A percentile compares a stretch with the other conserved stretches of the same genome.
phyloP scores from a whole-genome alignment of 768 basidiomycete species.

The Phanerodontia chrysosporium region DNA sequence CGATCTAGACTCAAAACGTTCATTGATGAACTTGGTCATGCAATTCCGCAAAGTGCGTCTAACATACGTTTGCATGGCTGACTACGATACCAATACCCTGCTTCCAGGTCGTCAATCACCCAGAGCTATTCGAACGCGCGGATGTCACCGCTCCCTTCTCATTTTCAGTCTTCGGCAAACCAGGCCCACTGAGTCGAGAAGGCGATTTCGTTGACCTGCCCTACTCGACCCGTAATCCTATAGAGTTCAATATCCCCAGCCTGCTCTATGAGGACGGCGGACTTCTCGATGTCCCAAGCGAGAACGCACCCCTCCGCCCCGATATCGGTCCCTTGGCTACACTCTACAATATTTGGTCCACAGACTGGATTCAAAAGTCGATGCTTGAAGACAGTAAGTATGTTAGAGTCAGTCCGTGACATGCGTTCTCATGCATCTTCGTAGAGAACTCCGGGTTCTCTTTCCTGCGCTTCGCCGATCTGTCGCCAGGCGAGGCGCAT shows the following conservation, averaged over 20 bases:
- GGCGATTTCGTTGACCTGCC: conserved; percentile 79
- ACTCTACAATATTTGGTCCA: conserved; percentile 88
- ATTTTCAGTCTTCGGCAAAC: conserved; percentile 76
- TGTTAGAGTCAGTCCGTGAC: conserved; percentile 2
- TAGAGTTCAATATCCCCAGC: conserved; percentile 71
- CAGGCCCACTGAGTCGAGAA: conserved; percentile 81
- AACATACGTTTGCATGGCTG: not conserved
- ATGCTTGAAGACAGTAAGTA: conserved; percentile 54
- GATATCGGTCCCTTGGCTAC: conserved; percentile 56
- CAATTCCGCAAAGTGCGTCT: conserved; percentile 88
- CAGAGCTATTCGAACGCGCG: conserved; percentile 94
- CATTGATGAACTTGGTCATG: conserved; percentile 99
- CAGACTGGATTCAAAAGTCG: conserved; percentile 74
- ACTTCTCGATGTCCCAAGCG: conserved; percentile 58
- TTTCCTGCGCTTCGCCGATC: conserved; percentile 68
- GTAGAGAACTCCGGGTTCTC: conserved; percentile 60
- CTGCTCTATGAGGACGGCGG: conserved; percentile 78
- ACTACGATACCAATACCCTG: conserved; percentile 1
- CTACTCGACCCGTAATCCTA: conserved; percentile 86
- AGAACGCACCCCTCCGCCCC: conserved; percentile 42
- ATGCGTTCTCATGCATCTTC: not conserved
- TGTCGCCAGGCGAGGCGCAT: conserved; percentile 63
- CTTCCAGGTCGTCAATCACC: conserved; percentile 90
- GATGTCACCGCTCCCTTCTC: conserved; percentile 93
- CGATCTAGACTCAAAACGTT: conserved; percentile 87